Conservation (phyloP, 2,329 filamentous ascomycete species). For the Colletotrichum tanaceti region DNA sequence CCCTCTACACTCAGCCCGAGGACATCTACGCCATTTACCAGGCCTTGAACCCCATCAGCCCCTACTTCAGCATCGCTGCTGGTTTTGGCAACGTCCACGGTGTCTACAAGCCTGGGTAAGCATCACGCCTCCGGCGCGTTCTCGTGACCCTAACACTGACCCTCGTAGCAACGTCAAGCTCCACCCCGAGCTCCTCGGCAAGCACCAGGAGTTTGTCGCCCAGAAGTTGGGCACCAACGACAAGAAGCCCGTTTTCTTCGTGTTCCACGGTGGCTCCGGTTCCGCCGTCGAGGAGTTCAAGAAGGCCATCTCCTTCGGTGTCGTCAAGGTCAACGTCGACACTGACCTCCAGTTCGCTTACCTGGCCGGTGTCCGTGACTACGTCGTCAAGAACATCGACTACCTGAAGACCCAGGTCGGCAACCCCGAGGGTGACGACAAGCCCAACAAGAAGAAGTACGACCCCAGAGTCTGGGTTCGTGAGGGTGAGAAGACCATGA, state of each 20-base stretch:
- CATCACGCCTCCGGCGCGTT: not conserved
- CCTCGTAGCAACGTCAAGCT: constrained; percentile 81
- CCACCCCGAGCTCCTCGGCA: constrained; percentile 92
- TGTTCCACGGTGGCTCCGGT: constrained; percentile 98
- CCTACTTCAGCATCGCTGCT: constrained; percentile 98
- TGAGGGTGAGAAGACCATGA: constrained; percentile 98
- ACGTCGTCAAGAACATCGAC: constrained; percentile 92
- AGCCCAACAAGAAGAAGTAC: constrained; percentile 98
- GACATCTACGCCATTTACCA: constrained; percentile 94
- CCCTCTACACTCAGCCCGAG: constrained; percentile 97
- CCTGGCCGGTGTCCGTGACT: constrained; percentile 92
- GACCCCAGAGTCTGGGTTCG: constrained; percentile 94
- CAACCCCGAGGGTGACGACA: constrained; percentile 95
- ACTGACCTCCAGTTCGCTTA: constrained; percentile 98
- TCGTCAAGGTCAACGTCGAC: constrained; percentile 99
- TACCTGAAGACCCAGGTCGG: constrained; percentile 87
- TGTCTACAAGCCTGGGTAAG: constrained; percentile 89
- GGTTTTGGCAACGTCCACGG: constrained; percentile 99
- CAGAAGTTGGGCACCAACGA: constrained; percentile 78
- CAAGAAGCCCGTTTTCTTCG: constrained; percentile 96
- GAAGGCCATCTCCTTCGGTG: constrained; percentile 90
- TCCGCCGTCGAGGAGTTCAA: constrained; percentile 91
- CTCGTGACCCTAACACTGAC: constrained; percentile 24
- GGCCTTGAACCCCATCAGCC: constrained; percentile 84
- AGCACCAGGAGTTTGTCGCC: constrained; percentile 95